These are phyloP conservation scores for Cardamine chenopodiifolia DNA, from an alignment of 345 rosid species.

Conservation along the genomic window DNA sequence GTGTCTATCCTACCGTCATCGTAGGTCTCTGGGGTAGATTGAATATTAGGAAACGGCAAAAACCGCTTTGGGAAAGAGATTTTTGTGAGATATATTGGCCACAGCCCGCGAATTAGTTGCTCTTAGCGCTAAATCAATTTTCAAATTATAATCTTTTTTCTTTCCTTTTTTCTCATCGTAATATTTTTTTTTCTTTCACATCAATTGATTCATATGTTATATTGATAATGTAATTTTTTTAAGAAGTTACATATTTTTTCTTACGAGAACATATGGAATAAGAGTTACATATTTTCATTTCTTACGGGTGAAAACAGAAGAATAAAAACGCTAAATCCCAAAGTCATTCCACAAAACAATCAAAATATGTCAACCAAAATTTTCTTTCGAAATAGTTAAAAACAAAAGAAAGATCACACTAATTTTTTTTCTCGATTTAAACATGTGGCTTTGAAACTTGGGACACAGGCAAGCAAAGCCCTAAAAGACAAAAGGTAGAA, in stretches of 20 bases:
- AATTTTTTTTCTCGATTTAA: not conserved
- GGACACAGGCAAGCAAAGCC: constrained; percentile 11
- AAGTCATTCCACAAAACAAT: not conserved
- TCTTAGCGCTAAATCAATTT: not conserved
- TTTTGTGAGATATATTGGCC: constrained; percentile 6
- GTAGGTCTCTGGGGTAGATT: too few relatives aligned
- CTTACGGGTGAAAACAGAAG: not conserved
- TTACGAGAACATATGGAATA: too few relatives aligned
- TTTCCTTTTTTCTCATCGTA: not conserved
- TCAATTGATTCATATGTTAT: not conserved
- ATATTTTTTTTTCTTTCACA: not conserved
- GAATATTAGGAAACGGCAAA: too few relatives aligned
- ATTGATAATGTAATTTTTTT: too few relatives aligned
- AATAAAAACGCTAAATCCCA: not conserved
- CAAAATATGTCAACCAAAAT: not conserved
- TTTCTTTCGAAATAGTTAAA: not conserved
- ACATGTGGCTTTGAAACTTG: constrained; percentile 11
- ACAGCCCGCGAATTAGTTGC: constrained; percentile 35
- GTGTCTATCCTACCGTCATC: too few relatives aligned
- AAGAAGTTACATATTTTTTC: too few relatives aligned
- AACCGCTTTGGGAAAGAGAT: too few relatives aligned
- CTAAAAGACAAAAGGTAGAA: not conserved
- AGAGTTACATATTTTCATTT: too few relatives aligned
- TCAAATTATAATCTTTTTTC: not conserved
- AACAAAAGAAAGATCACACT: not conserved